These are phyloP conservation scores for Helicostylum pulchrum DNA, from an alignment of 192 early-diverging fungal genomes.

Conservation along the genomic window DNA sequence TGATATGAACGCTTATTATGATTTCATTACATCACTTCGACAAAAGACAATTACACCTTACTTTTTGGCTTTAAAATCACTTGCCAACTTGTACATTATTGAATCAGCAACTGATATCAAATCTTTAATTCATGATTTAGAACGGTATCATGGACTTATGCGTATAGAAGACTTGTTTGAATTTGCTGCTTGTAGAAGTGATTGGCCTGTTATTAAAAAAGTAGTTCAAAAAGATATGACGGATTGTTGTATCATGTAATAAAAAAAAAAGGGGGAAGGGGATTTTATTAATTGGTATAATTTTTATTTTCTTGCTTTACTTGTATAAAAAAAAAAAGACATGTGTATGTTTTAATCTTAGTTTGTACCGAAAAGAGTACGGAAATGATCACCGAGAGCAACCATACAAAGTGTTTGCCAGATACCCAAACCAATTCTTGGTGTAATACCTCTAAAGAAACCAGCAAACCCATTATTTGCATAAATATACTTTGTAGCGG, in stretches of 20 bases:
- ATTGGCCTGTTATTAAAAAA: conserved; percentile 76
- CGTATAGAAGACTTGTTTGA: conserved; percentile 82
- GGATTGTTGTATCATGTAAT: conserved; percentile 55
- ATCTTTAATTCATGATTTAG: conserved; percentile 72
- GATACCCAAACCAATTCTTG: conserved; percentile 73
- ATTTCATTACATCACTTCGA: conserved; percentile 61
- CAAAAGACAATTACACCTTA: conserved; percentile 65
- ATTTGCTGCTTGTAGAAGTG: conserved; percentile 70
- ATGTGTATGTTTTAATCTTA: no score
- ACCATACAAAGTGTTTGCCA: conserved; percentile 96
- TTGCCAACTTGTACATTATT: conserved; percentile 81
- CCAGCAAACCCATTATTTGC: conserved; percentile 85
- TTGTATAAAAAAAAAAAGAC: no score
- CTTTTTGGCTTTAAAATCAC: conserved; percentile 75
- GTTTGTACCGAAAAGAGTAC: conserved; percentile 22
- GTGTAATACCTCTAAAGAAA: conserved; percentile 88
- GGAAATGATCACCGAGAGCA: conserved; percentile 46
- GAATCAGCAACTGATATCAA: conserved; percentile 68
- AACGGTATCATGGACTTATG: conserved; percentile 69
- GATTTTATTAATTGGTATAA: no score
- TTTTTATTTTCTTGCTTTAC: no score
- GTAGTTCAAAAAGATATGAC: conserved; percentile 65
- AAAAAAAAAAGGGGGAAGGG: no score
- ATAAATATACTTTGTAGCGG: conserved; percentile 87
- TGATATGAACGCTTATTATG: conserved; percentile 80